Evolutionary conservation across 208 protist species (phyloP), one percentile per base, ranked within the genome.

Genomic region (Naegleria lovaniensis): DNA sequence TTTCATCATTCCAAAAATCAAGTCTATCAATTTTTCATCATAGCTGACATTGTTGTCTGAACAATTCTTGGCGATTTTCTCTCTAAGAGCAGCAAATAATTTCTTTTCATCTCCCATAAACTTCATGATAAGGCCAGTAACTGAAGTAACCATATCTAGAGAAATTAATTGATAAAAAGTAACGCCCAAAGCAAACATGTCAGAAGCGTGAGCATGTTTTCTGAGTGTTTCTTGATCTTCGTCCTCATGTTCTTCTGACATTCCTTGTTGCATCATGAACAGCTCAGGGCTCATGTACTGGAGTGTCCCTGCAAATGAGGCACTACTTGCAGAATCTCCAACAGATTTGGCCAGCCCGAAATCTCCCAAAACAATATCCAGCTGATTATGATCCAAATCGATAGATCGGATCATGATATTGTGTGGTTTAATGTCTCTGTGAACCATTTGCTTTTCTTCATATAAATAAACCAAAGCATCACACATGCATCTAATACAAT

Each of bases 341-440:
- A 67, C 55, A 29, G 55, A 67, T 67, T 79, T 79, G 0, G 67
- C 67, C 6, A 79, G n/a, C 25, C 29, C 67, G 36, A 79, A 79
- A 36, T 79, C 67, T 15, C 16, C 29, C n/a, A 79, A 79, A 1
- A 79, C 29, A 36, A 36, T 2, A 36, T 79, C 29, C 1, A 79
- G 9, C 9, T 79, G 0, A 36, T 36, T 36, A 36, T 79, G 19
- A 15, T 79, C 67, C 36, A 79, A 79, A 79, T 79, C n/a, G 2
- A 79, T 36, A 6, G 16, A 29, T 79, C 29, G 19, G 9, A 79
- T 36, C 29, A 79, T 36, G 7, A 79, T 79, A 79, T 79, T 79
- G 4, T 39, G 16, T 43, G 48, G 48, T 89, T 89, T 89, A 29
- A 89, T 89, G 40, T 89, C 85, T 41, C 85, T 33, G 59, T 89